A percentile compares a stretch with the other conserved stretches of the same genome.
These are phyloP conservation scores for Acacia acuminata DNA, from an alignment of 306 rosid species.

Conservation along the genomic window DNA sequence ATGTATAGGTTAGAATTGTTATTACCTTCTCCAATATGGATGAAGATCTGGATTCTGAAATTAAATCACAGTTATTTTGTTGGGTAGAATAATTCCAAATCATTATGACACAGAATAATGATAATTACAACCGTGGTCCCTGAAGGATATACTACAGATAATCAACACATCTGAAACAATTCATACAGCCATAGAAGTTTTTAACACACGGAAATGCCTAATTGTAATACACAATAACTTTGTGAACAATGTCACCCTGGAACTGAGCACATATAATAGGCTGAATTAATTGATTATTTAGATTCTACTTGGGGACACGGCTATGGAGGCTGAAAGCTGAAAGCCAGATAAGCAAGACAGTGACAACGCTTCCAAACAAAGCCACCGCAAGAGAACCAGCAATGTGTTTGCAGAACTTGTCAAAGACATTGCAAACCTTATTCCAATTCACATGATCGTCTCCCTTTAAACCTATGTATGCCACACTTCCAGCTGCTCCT, in stretches of 20 bases:
- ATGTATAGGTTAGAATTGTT: neutral
- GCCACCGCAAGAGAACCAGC: conserved; percentile 58
- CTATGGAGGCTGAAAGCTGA: conserved; percentile 53
- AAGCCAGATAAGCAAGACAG: conserved; percentile 67
- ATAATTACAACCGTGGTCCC: neutral
- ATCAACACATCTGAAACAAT: conserved; percentile 26
- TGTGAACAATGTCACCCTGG: conserved; percentile 20
- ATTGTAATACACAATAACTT: conserved; percentile 12
- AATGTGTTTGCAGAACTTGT: conserved; percentile 66
- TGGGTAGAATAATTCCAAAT: neutral
- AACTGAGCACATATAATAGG: conserved; percentile 1
- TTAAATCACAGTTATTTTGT: neutral
- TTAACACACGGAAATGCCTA: neutral
- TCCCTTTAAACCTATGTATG: conserved; percentile 71
- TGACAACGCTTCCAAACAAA: conserved; percentile 57
- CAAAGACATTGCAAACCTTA: conserved; percentile 56
- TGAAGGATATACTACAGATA: conserved; percentile 8
- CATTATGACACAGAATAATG: neutral
- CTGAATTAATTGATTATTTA: conserved; percentile 10
- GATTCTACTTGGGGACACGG: conserved; percentile 55
- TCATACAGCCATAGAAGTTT: neutral
- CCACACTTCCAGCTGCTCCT: conserved; percentile 71
- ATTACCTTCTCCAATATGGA: neutral
- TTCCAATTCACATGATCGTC: conserved; percentile 54
- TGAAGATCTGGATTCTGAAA: neutral